These are phyloP conservation scores for Blastobotrys buckinghamii DNA, from an alignment of 1,139 yeast species.

Conservation along the genomic window DNA sequence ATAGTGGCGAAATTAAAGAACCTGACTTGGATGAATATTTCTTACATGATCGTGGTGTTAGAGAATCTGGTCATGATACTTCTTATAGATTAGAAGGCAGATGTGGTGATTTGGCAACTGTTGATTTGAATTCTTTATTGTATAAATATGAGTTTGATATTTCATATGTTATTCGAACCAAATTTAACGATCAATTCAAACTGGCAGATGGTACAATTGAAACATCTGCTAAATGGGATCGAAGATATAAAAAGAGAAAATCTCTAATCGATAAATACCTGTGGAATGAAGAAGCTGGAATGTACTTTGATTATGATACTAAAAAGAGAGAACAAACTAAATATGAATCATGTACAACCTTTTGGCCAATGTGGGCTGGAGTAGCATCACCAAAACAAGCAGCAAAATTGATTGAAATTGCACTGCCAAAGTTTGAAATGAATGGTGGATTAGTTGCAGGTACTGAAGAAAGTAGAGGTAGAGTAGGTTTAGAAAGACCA, in stretches of 20 bases:
- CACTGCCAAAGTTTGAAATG: slow-evolving; percentile 71
- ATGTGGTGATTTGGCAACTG: slow-evolving; percentile 86
- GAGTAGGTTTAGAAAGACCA: slow-evolving; percentile 61
- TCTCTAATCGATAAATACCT: slow-evolving; percentile 57
- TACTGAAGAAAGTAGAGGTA: slow-evolving; percentile 71
- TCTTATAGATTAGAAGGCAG: slow-evolving; percentile 84
- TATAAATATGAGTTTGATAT: slow-evolving; percentile 91
- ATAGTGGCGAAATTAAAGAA: slow-evolving; percentile 58
- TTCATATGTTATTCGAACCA: slow-evolving; percentile 53
- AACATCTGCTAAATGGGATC: slow-evolving; percentile 53
- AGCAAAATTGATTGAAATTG: slow-evolving; percentile 47
- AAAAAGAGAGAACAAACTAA: slow-evolving; percentile 48
- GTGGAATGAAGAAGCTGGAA: slow-evolving; percentile 79
- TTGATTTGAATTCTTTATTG: slow-evolving; percentile 78
- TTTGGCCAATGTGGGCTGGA: slow-evolving; percentile 92
- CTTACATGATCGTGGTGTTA: slow-evolving; percentile 87
- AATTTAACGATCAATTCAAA: slow-evolving; percentile 47
- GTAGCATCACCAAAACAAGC: slow-evolving; percentile 75
- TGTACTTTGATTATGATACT: slow-evolving; percentile 82
- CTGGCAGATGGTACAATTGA: slow-evolving; percentile 42
- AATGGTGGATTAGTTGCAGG: slow-evolving; percentile 90
- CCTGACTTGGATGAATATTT: slow-evolving; percentile 84
- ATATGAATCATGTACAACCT: slow-evolving; percentile 84
- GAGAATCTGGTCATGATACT: slow-evolving; percentile 97
- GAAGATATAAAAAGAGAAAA: slow-evolving; percentile 51